phyloP scores from a whole-genome alignment of 2,329 filamentous ascomycete genomes.

The Penicillium sp. region DNA sequence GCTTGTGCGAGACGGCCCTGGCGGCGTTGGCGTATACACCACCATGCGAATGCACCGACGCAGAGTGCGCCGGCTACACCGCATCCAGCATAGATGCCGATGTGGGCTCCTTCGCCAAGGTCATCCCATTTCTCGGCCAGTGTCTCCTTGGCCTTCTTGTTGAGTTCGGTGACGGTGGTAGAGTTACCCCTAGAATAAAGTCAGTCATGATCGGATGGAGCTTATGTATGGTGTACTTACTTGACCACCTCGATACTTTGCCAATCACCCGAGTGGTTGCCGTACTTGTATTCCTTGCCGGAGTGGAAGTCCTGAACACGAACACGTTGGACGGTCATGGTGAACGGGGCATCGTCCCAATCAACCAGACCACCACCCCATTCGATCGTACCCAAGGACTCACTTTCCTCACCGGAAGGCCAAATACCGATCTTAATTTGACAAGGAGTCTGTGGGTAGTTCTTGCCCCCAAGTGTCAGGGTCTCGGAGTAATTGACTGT shows the following conservation, averaged over 20 bases:
- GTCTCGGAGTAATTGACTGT: conserved; percentile 61
- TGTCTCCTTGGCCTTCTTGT: conserved; percentile 36
- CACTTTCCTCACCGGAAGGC: conserved; percentile 58
- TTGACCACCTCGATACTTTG: conserved; percentile 62
- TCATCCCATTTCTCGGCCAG: conserved; percentile 44
- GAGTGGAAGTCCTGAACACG: conserved; percentile 60
- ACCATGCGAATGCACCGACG: conserved; percentile 41
- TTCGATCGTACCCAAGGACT: conserved; percentile 52
- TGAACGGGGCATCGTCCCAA: conserved; percentile 66
- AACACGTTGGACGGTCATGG: conserved; percentile 69
- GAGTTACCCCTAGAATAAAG: conserved; percentile 62
- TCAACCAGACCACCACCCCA: conserved; percentile 72
- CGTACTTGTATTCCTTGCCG: conserved; percentile 66
- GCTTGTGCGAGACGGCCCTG: conserved; percentile 51
- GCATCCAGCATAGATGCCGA: conserved; percentile 46
- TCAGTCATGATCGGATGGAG: not conserved
- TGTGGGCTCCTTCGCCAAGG: conserved; percentile 49
- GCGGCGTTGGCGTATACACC: conserved; percentile 52
- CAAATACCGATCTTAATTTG: conserved; percentile 69
- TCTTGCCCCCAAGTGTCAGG: conserved; percentile 47
- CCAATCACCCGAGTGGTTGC: conserved; percentile 62
- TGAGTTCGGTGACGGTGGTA: conserved; percentile 47
- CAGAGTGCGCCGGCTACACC: conserved; percentile 29
- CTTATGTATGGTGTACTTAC: conserved; percentile 30
- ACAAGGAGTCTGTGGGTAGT: conserved; percentile 73